Conservation (phyloP, 1,284 basidiomycete species). For the Melampsora larici-populina region DNA sequence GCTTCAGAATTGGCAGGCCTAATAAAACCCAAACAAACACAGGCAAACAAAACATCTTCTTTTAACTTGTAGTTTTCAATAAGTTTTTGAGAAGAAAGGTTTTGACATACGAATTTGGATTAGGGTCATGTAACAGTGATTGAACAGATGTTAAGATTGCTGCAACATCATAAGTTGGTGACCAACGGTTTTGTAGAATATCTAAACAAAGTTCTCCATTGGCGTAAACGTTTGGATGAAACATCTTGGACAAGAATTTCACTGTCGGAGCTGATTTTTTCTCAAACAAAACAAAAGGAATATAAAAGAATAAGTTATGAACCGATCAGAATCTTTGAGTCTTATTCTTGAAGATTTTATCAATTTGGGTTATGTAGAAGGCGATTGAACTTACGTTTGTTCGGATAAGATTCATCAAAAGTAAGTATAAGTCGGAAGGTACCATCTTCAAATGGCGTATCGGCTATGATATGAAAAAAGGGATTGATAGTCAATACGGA, state of each 20-base stretch:
- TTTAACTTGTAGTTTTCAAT: no score
- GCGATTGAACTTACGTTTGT: conserved; percentile 64
- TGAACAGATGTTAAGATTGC: conserved; percentile 96
- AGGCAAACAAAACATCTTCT: no score
- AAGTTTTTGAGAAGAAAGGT: no score
- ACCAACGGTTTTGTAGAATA: conserved; percentile 97
- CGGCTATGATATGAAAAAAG: conserved; percentile 61
- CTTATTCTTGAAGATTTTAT: no score
- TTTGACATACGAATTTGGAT: conserved; percentile 69
- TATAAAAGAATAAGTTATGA: not conserved
- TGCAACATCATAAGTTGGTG: conserved; percentile 95
- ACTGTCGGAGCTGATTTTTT: conserved; percentile 68
- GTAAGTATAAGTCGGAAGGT: conserved; percentile 94
- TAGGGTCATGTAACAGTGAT: conserved; percentile 91
- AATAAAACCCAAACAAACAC: no score
- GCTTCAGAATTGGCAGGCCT: conserved; percentile 98
- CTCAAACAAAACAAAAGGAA: not conserved
- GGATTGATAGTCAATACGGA: not conserved
- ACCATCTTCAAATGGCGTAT: conserved; percentile 97
- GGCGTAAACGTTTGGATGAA: conserved; percentile 97
- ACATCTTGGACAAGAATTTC: conserved; percentile 95
- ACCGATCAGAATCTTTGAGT: not conserved
- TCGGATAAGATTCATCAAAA: conserved; percentile 96
- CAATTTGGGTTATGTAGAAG: not conserved
- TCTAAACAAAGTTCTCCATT: conserved; percentile 97